phyloP scores from a whole-genome alignment of 1,139 yeast species.

The Pichia sp. region DNA sequence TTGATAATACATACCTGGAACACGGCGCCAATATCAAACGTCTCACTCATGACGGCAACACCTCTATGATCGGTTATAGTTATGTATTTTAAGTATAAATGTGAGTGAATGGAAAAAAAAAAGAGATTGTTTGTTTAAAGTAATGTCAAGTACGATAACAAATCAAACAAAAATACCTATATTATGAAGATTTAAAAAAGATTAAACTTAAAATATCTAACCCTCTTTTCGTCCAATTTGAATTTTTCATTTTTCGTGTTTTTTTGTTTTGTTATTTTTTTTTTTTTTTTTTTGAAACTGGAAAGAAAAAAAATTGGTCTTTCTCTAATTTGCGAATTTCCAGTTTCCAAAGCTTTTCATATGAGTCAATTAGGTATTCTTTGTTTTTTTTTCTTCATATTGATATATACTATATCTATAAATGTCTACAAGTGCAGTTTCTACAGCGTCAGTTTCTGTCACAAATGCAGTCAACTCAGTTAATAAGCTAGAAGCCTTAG shows the following conservation, averaged over 20 bases:
- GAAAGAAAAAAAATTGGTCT: neutral
- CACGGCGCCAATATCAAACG: neutral
- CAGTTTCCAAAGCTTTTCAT: neutral
- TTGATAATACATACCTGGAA: neutral
- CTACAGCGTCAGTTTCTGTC: conserved; percentile 6
- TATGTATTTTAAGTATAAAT: no score
- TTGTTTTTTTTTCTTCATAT: neutral
- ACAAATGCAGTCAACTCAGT: conserved; percentile 30
- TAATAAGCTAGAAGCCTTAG: conserved; percentile 29
- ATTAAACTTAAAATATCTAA: no score
- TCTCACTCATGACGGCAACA: neutral
- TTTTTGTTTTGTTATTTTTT: neutral
- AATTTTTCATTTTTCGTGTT: neutral
- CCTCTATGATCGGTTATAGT: neutral
- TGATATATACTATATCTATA: neutral
- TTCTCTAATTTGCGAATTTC: neutral
- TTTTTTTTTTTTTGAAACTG: neutral
- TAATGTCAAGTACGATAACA: no score
- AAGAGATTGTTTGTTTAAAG: no score
- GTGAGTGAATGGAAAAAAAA: no score
- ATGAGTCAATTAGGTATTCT: neutral
- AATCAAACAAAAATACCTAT: no score
- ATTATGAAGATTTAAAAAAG: no score
- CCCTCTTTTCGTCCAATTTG: neutral
- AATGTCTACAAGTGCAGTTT: conserved; percentile 1